Evolutionary conservation across 2,329 filamentous ascomycete species (phyloP).

Genomic region (Sporothrix humicola): DNA sequence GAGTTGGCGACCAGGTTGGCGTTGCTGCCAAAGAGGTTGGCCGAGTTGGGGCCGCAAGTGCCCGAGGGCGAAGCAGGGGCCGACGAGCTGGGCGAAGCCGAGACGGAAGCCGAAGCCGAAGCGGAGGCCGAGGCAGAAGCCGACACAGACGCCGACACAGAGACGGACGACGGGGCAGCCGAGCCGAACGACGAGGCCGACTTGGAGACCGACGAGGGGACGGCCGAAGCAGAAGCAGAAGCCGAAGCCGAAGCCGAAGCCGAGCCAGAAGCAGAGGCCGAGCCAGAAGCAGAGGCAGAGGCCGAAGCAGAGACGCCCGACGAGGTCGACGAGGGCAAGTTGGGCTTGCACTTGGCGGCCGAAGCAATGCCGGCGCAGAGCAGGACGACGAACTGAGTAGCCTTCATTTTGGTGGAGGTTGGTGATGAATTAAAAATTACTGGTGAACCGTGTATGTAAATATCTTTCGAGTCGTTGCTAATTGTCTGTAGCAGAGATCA

Average conservation of each 20-base stretch:
- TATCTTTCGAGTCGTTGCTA: conserved; percentile 11
- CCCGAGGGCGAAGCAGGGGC: neutral
- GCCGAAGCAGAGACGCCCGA: neutral
- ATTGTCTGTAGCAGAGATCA: conserved; percentile 24
- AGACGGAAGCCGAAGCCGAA: neutral
- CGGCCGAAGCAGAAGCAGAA: neutral
- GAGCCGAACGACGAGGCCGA: conserved; percentile 18
- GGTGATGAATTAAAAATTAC: conserved; percentile 5
- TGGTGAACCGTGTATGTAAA: neutral
- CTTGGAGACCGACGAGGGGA: neutral
- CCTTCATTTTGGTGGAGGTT: conserved; percentile 5
- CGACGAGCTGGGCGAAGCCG: neutral
- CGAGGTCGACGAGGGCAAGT: conserved; percentile 4
- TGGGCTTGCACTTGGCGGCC: conserved; percentile 14
- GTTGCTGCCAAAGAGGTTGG: conserved; percentile 11
- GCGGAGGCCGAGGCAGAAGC: neutral
- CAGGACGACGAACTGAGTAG: conserved; percentile 14
- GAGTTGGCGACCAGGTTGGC: conserved; percentile 20
- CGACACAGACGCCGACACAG: neutral
- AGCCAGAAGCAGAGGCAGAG: too few relatives aligned
- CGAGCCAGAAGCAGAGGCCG: neutral
- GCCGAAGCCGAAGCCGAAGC: neutral
- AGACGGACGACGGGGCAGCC: neutral
- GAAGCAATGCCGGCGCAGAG: conserved; percentile 16
- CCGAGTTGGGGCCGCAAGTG: neutral